Conservation (phyloP, 2,329 filamentous ascomycete genomes). For the Lasiodiplodia gonubiensis region DNA sequence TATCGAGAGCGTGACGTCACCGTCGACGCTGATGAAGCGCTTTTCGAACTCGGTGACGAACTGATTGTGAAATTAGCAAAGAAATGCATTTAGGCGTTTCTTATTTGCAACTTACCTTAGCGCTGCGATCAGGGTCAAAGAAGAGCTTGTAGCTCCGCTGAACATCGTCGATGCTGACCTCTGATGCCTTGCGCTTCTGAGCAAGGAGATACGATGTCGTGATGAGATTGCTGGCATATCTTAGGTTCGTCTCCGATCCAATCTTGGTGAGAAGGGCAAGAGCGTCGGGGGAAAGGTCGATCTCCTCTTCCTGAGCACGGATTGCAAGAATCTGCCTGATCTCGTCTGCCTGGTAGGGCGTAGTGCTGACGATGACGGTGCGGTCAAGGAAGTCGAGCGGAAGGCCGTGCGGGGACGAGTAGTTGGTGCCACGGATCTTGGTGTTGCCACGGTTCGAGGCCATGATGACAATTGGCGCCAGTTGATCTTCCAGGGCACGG, state of each 20-base stretch:
- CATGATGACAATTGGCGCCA: constrained; percentile 99
- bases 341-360: constrained; percentile 80
- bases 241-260: constrained; percentile 85
- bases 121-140: constrained; percentile 85
- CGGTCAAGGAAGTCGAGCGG: constrained; percentile 96
- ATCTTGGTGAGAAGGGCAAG: constrained; percentile 95
- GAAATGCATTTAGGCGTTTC: neutral
- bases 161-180: constrained; percentile 86
- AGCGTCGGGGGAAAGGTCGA: constrained; percentile 88
- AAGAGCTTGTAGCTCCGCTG: constrained; percentile 93
- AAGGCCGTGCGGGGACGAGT: constrained; percentile 89
- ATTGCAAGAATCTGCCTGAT: constrained; percentile 92
- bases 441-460: constrained; percentile 94
- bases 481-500: constrained; percentile 89
- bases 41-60: constrained; percentile 92
- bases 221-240: constrained; percentile 98
- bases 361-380: constrained; percentile 94
- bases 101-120: constrained; percentile 58
- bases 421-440: constrained; percentile 90
- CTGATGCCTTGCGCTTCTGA: constrained; percentile 82
- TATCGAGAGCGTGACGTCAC: constrained; percentile 71
- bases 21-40: constrained; percentile 87
- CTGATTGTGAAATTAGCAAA: constrained; percentile 36
- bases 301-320: constrained; percentile 92
- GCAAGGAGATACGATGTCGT: constrained; percentile 88